Percentiles rank a stretch among this genome's conserved stretches.
Conservation (phyloP, 2,329 filamentous ascomycete species). For the Emydomyces testavorans region DNA sequence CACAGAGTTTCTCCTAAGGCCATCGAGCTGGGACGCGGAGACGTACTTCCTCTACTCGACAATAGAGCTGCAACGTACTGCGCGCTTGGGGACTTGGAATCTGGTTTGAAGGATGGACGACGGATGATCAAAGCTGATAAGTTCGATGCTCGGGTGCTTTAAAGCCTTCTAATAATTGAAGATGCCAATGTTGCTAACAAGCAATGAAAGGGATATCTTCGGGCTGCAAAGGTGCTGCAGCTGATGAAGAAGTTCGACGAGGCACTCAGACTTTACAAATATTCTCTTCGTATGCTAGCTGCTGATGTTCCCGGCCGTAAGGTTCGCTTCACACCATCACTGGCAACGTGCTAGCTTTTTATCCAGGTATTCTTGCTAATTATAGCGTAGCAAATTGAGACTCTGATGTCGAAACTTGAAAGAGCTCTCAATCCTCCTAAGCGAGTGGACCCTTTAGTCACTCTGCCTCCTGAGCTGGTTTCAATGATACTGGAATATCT, state of each 20-base stretch:
- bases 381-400: conserved; percentile 31
- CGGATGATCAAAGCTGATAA: conserved; percentile 43
- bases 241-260: conserved; percentile 41
- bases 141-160: conserved; percentile 39
- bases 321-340: conserved; percentile 16
- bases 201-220: conserved; percentile 42
- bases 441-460: conserved; percentile 40
- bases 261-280: conserved; percentile 46
- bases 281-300: conserved; percentile 45
- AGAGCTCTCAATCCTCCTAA: conserved; percentile 12
- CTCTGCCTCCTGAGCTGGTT: conserved; percentile 45
- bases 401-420: conserved; percentile 38
- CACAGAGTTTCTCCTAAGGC: conserved; percentile 24
- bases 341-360: conserved; percentile 11
- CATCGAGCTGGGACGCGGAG: conserved; percentile 26
- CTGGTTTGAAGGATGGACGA: conserved; percentile 46
- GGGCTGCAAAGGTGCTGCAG: conserved; percentile 40
- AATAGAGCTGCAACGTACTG: conserved; percentile 45
- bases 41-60: conserved; percentile 39
- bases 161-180: background rate
- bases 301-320: conserved; percentile 27
- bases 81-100: conserved; percentile 41
- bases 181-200: background rate
- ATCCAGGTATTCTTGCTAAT: background rate
- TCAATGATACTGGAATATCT: conserved; percentile 42